Base-by-base conservation (phyloP, 225 moss, liverwort and hornwort species). In the Rhytidiadelphus loreus region DNA sequence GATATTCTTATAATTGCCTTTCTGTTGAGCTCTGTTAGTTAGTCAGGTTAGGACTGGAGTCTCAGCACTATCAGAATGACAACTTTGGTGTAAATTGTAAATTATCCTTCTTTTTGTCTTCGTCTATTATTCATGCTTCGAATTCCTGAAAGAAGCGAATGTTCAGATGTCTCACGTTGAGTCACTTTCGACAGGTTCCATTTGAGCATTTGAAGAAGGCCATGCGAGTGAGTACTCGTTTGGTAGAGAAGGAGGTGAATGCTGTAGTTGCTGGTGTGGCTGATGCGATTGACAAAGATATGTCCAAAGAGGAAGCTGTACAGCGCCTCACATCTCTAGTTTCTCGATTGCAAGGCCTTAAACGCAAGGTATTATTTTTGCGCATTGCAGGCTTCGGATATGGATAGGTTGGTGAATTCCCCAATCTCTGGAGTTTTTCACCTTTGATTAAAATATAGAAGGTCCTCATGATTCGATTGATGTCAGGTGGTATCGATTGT, bases 171-270 rank as follows among this genome's bases (percentile, higher is more conserved):
- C 86, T 93, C 69, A 89, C 53, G 55, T 88, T 86, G 48, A 72
- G 77, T 83, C 60, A 53, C 85, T 75, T 87, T 83, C 29, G 48
- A 37, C 73, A 93, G 93, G 99, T 97, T 44, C 97, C 99, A 28
- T 97, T 96, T 88, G 99, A 99, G 88, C 96, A 99, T 86, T 95
- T 99, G 84, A 99, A 96, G 93, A 99, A 97, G 92, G 96, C 94
- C 53, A 96, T 99, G 96, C 96, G 99, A 72, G 94, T 93, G 66
- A 96, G 95, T 58, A 93, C 96, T 46, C 96, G 97, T n/a, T 93
- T 97, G 91, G 93, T 93, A 79, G 99, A 99, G 94, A 99, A 99
- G 94, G 99, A 99, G 82, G 95, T 97, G 91, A 99, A 89, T 90
- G 96, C 99, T 53, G 99, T 99, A 48, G 97, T 97, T 85, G 94